Percentiles rank a stretch among this genome's conserved stretches.
Conservation (phyloP, 805 yeast species). For the Ogataea allantospora region DNA sequence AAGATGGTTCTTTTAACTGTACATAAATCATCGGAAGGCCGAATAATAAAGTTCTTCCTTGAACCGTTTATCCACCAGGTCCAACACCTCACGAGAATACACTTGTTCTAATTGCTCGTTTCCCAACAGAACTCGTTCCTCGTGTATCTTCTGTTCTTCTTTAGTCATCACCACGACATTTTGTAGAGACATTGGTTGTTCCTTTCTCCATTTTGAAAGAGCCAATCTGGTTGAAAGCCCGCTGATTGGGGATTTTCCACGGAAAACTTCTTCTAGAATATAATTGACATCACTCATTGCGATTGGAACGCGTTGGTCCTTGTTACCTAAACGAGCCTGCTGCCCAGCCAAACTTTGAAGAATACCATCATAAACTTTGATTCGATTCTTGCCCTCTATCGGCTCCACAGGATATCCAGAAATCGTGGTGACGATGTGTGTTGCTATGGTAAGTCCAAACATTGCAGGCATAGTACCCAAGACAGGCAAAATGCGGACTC, state of each 20-base stretch:
- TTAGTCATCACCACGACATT: slow-evolving; percentile 86
- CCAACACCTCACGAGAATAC: slow-evolving; percentile 58
- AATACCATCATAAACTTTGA: slow-evolving; percentile 80
- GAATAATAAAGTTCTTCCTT: slow-evolving; percentile 74
- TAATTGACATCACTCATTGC: slow-evolving; percentile 73
- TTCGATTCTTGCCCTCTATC: slow-evolving; percentile 84
- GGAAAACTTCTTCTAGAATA: slow-evolving; percentile 84
- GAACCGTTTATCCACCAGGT: slow-evolving; percentile 59
- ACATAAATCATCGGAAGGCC: slow-evolving; percentile 40
- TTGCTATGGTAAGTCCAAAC: slow-evolving; percentile 88
- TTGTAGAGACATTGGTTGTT: slow-evolving; percentile 59
- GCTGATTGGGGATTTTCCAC: slow-evolving; percentile 88
- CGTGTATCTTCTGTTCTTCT: slow-evolving; percentile 83
- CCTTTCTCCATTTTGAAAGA: slow-evolving; percentile 82
- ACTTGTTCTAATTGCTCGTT: slow-evolving; percentile 62
- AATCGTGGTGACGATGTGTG: slow-evolving; percentile 72
- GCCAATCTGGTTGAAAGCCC: slow-evolving; percentile 78
- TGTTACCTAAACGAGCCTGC: slow-evolving; percentile 70
- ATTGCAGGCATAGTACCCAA: slow-evolving; percentile 96
- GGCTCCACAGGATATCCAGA: slow-evolving; percentile 92
- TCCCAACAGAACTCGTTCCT: slow-evolving; percentile 67
- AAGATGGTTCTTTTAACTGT: slow-evolving; percentile 56
- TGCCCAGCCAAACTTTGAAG: slow-evolving; percentile 85
- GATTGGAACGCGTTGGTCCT: slow-evolving; percentile 74
- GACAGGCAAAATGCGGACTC: slow-evolving; percentile 94